phyloP scores from a whole-genome alignment of 2,329 filamentous ascomycete species.

The Fusarium kyushuense region DNA sequence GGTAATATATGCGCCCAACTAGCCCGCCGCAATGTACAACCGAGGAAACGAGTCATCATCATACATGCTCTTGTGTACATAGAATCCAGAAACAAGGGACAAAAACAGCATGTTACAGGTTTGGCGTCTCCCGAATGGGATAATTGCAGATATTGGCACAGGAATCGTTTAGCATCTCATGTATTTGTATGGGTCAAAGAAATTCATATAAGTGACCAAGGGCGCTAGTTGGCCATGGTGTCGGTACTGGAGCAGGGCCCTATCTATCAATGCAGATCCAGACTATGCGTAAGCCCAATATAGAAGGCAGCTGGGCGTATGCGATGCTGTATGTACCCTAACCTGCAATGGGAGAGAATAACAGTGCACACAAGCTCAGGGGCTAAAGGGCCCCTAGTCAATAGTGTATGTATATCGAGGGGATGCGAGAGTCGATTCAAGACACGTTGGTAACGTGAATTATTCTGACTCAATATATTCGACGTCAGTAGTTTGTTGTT shows the following conservation, averaged over 20 bases:
- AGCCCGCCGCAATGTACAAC: slow-evolving; percentile 1
- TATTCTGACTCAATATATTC: slow-evolving; percentile 6
- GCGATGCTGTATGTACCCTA: background rate
- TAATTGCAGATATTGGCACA: slow-evolving; percentile 41
- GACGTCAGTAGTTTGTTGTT: slow-evolving; percentile 15
- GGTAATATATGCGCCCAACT: slow-evolving; percentile 23
- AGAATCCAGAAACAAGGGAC: background rate
- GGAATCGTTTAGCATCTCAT: slow-evolving; percentile 39
- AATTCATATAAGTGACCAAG: slow-evolving; percentile 23
- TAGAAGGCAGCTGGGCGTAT: slow-evolving; percentile 22
- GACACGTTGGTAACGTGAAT: background rate
- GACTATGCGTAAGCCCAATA: slow-evolving; percentile 16
- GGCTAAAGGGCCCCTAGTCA: background rate
- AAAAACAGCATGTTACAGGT: slow-evolving; percentile 4
- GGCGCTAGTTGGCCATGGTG: slow-evolving; percentile 41
- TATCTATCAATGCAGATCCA: slow-evolving; percentile 25
- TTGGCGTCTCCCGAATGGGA: slow-evolving; percentile 34
- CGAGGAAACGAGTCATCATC: slow-evolving; percentile 13
- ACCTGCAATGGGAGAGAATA: background rate
- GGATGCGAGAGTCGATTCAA: slow-evolving; percentile 4
- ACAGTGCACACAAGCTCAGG: slow-evolving; percentile 3
- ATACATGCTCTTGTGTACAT: background rate
- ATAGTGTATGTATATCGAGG: background rate
- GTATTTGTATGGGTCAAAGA: slow-evolving; percentile 19
- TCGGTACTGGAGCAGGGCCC: slow-evolving; percentile 39